Evolutionary conservation across 768 basidiomycete species (phyloP).

Genomic region (Tricholoma bakamatsutake): DNA sequence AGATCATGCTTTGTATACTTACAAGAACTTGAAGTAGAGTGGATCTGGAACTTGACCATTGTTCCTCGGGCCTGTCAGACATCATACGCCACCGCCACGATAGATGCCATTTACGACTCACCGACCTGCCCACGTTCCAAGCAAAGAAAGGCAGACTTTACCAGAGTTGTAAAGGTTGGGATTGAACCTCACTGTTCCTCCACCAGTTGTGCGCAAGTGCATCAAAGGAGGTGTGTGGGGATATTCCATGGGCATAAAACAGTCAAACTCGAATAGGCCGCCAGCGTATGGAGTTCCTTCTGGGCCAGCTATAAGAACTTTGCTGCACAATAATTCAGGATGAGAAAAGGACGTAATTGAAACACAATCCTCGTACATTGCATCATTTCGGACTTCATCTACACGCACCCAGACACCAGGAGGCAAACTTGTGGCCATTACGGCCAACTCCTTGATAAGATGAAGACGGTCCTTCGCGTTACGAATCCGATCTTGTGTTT

Average conservation of each 20-base stretch:
- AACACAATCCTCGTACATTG: constrained; percentile 32
- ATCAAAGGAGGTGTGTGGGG: constrained; percentile 41
- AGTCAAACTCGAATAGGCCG: constrained; percentile 53
- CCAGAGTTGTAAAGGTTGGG: constrained; percentile 47
- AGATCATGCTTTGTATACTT: constrained; percentile 55
- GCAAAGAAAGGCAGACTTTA: constrained; percentile 49
- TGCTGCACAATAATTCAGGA: constrained; percentile 26
- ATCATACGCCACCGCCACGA: neutral
- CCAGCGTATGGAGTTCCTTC: constrained; percentile 49
- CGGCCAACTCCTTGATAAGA: constrained; percentile 51
- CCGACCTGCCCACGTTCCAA: constrained; percentile 53
- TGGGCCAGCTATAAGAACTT: constrained; percentile 54
- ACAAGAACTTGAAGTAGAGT: constrained; percentile 53
- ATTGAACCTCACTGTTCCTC: constrained; percentile 47
- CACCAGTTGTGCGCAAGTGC: constrained; percentile 49
- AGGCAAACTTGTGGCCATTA: constrained; percentile 50
- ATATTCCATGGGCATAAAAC: constrained; percentile 48
- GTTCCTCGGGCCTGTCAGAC: constrained; percentile 25
- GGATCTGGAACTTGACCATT: constrained; percentile 42
- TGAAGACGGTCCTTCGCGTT: constrained; percentile 42
- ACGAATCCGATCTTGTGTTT: constrained; percentile 33
- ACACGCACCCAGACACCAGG: constrained; percentile 51
- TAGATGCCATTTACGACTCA: constrained; percentile 15
- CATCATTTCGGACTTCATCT: constrained; percentile 53
- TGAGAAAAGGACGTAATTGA: neutral